phyloP scores from a whole-genome alignment of 2,329 filamentous ascomycete species.

The Ophiostoma angusticollis region DNA sequence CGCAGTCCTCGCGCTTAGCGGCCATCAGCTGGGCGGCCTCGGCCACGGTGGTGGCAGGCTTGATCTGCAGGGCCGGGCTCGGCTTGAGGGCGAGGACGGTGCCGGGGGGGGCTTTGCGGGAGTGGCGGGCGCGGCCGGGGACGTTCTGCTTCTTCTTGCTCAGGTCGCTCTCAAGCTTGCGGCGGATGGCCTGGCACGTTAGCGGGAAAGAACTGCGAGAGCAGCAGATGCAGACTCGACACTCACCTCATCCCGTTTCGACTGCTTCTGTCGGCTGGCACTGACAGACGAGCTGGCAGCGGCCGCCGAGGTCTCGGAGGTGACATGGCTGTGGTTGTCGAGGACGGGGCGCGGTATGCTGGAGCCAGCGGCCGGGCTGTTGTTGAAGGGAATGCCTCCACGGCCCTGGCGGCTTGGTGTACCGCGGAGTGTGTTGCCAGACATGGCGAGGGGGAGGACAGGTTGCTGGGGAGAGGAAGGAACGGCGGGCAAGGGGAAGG shows the following conservation, averaged over 20 bases:
- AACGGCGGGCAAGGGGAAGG: slow-evolving; percentile 1
- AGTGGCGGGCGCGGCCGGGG: slow-evolving; percentile 63
- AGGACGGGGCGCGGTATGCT: slow-evolving; percentile 61
- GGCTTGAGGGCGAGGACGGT: slow-evolving; percentile 93
- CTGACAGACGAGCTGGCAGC: slow-evolving; percentile 54
- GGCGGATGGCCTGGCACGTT: slow-evolving; percentile 71
- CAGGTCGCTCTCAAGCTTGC: slow-evolving; percentile 93
- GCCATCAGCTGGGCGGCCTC: slow-evolving; percentile 98
- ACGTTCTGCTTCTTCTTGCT: slow-evolving; percentile 88
- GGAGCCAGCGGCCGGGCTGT: slow-evolving; percentile 45
- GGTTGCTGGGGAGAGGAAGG: neutral
- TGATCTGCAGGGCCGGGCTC: slow-evolving; percentile 93
- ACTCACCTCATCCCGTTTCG: slow-evolving; percentile 93
- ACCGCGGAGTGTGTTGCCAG: slow-evolving; percentile 52
- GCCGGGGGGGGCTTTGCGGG: slow-evolving; percentile 86
- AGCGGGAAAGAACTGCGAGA: slow-evolving; percentile 21
- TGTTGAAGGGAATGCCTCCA: slow-evolving; percentile 45
- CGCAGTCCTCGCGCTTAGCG: slow-evolving; percentile 95
- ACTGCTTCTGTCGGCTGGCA: slow-evolving; percentile 90
- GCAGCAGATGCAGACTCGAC: no score
- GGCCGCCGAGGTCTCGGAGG: slow-evolving; percentile 2
- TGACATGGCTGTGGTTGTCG: slow-evolving; percentile 28
- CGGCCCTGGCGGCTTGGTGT: slow-evolving; percentile 52
- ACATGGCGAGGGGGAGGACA: slow-evolving; percentile 31
- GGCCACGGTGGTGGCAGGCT: slow-evolving; percentile 82